Evolutionary conservation across 2,329 filamentous ascomycete genomes (phyloP).

Genomic region (Fusarium denticulatum): DNA sequence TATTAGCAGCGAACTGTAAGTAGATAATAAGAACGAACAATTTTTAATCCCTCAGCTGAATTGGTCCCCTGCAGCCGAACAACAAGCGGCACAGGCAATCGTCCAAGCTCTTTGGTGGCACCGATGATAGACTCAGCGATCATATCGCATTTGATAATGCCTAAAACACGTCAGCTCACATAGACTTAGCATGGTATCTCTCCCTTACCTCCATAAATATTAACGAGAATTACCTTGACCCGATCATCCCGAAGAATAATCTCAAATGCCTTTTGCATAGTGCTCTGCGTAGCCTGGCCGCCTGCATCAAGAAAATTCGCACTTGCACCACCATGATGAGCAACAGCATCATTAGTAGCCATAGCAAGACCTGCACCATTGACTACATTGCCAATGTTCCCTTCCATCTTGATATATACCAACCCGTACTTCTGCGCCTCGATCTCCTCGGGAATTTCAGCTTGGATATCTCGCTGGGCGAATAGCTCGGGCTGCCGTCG

Average conservation of each 20-base stretch:
- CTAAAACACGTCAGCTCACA: neutral
- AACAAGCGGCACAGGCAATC: slow-evolving; percentile 1
- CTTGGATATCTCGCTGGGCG: neutral
- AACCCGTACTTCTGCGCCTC: neutral
- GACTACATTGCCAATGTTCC: neutral
- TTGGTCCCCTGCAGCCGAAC: neutral
- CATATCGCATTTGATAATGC: neutral
- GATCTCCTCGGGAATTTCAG: neutral
- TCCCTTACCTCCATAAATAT: slow-evolving; percentile 5
- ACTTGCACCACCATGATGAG: neutral
- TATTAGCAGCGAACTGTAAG: neutral
- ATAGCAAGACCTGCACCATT: slow-evolving; percentile 5
- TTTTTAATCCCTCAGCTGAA: neutral
- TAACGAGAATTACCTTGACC: neutral
- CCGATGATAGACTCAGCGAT: neutral
- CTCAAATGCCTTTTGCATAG: slow-evolving; percentile 11
- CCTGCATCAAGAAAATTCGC: slow-evolving; percentile 2
- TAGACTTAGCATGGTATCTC: rapidly evolving
- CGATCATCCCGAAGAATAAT: neutral
- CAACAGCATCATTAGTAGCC: slow-evolving; percentile 7
- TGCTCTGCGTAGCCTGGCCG: neutral
- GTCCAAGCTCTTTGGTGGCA: neutral
- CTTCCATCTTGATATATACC: slow-evolving; percentile 10
- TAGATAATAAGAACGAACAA: neutral
- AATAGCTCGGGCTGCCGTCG: neutral